Conservation (phyloP, 1,139 yeast genomes). For the Sugiyamaella sp. region DNA sequence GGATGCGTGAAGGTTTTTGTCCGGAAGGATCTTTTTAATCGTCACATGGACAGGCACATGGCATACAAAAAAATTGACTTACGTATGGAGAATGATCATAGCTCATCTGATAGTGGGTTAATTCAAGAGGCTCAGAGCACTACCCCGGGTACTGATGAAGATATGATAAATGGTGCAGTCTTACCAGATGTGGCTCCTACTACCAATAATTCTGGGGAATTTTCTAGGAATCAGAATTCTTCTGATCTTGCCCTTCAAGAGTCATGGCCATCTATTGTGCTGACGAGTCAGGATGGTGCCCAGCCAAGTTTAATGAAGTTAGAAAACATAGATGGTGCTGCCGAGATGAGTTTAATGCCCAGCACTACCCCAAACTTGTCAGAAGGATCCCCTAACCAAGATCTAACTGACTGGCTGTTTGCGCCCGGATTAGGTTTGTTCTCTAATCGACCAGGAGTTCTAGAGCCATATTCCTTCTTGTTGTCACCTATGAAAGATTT, state of each 20-base stretch:
- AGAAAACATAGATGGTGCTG: background rate
- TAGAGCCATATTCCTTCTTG: slow-evolving; percentile 15
- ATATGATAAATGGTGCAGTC: background rate
- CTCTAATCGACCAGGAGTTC: slow-evolving; percentile 9
- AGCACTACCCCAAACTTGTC: background rate
- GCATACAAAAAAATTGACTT: slow-evolving; percentile 4
- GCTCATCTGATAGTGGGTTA: slow-evolving; percentile 3
- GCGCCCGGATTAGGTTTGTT: slow-evolving; percentile 18
- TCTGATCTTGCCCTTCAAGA: background rate
- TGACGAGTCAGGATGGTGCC: background rate
- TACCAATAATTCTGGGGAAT: background rate
- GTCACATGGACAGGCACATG: slow-evolving; percentile 45
- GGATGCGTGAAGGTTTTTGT: slow-evolving; percentile 64
- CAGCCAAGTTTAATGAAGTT: background rate
- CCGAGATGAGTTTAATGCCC: background rate
- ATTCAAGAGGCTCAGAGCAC: background rate
- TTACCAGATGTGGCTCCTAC: background rate
- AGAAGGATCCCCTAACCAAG: slow-evolving; percentile 13
- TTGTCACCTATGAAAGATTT: slow-evolving; percentile 19
- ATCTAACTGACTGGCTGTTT: slow-evolving; percentile 21
- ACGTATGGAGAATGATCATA: background rate
- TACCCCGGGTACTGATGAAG: background rate
- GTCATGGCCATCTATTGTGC: background rate
- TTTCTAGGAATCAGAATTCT: background rate
- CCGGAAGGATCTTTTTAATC: slow-evolving; percentile 53